A percentile compares a stretch with the other conserved stretches of the same genome.
Evolutionary conservation across 805 yeast genomes (phyloP).

Genomic region (Candida orba): DNA sequence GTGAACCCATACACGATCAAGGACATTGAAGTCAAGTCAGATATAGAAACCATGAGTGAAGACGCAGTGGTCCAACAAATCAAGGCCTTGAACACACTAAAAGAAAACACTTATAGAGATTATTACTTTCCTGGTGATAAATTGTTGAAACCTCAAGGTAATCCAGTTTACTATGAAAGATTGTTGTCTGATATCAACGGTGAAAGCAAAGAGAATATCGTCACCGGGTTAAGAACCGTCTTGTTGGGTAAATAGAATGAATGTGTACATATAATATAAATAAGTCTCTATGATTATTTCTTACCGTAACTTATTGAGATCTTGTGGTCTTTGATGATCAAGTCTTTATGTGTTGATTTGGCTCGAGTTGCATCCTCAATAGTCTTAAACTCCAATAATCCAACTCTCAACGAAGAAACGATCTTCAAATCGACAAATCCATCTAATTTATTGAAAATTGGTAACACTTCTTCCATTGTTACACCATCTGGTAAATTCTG

Average conservation of each 20-base stretch:
- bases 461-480: conserved; percentile 33
- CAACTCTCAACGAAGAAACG: conserved; percentile 61
- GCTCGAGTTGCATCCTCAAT: conserved; percentile 44
- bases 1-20: conserved; percentile 37
- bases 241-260: conserved; percentile 59
- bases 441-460: conserved; percentile 38
- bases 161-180: conserved; percentile 70
- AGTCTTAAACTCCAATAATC: conserved; percentile 70
- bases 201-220: conserved; percentile 56
- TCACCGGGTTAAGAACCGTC: conserved; percentile 66
- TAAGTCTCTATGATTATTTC: conserved; percentile 12
- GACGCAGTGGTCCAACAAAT: conserved; percentile 46
- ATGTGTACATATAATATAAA: not conserved
- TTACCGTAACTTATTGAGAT: conserved; percentile 24
- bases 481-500: conserved; percentile 51
- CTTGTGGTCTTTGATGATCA: conserved; percentile 13
- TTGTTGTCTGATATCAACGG: conserved; percentile 65
- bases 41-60: conserved; percentile 35
- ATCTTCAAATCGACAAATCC: conserved; percentile 66
- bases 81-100: conserved; percentile 47
- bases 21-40: conserved; percentile 37
- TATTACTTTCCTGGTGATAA: conserved; percentile 62
- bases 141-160: conserved; percentile 73
- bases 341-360: conserved; percentile 22
- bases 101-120: conserved; percentile 53